Percentiles rank a stretch among this genome's conserved stretches.
phyloP scores from a whole-genome alignment of 2,329 filamentous ascomycete genomes.

The Truncatella angustata region DNA sequence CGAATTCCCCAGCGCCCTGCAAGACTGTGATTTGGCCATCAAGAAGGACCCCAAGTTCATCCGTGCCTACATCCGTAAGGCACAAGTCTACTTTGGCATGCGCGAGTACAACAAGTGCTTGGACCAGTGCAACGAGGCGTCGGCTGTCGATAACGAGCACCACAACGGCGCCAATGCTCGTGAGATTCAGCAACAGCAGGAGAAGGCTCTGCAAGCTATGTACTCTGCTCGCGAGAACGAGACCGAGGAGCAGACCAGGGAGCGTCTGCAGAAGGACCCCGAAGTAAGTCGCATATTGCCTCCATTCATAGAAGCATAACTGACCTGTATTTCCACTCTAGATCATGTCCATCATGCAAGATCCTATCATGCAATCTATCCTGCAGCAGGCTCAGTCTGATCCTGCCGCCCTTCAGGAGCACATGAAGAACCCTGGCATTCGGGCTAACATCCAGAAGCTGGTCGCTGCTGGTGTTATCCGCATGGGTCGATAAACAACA shows the following conservation, averaged over 20 bases:
- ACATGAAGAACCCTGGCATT: constrained; percentile 91
- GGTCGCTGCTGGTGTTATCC: constrained; percentile 88
- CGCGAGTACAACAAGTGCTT: constrained; percentile 95
- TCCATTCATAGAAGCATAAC: not conserved
- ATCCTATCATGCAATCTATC: constrained; percentile 97
- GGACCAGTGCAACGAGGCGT: constrained; percentile 82
- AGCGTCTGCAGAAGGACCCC: constrained; percentile 84
- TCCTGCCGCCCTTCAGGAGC: constrained; percentile 88
- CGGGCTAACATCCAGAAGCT: constrained; percentile 91
- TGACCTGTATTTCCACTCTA: constrained; percentile 18
- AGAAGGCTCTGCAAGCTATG: constrained; percentile 89
- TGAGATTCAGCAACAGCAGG: constrained; percentile 91
- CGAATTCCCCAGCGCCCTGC: constrained; percentile 88
- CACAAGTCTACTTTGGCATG: constrained; percentile 94
- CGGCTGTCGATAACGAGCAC: constrained; percentile 68
- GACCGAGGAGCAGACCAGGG: constrained; percentile 92
- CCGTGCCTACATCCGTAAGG: constrained; percentile 93
- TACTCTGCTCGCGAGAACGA: constrained; percentile 89
- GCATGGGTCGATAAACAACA: constrained; percentile 53
- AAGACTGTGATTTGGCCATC: constrained; percentile 90
- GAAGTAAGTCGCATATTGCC: constrained; percentile 64
- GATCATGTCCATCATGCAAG: constrained; percentile 90
- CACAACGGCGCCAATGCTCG: constrained; percentile 74
- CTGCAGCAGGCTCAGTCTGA: constrained; percentile 95
- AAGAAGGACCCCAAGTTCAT: constrained; percentile 90